Conservation (phyloP, 495 filamentous ascomycete genomes). For the Amniculicola lignicola region DNA sequence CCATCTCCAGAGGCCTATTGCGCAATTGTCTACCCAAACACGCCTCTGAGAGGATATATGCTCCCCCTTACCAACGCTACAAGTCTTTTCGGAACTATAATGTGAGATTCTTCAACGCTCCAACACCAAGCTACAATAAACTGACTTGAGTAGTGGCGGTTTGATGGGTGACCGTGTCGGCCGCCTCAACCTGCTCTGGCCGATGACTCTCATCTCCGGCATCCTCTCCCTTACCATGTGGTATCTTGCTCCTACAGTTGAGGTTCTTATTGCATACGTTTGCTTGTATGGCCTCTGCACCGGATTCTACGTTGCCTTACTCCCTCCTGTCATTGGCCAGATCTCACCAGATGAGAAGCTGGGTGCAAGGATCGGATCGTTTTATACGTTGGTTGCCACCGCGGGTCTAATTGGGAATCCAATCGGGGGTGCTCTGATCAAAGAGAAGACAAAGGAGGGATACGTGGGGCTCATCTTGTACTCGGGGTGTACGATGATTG, state of each 20-base stretch:
- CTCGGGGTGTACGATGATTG: not conserved
- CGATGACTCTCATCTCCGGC: not conserved
- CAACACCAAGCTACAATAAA: not conserved
- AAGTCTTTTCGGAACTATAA: slow-evolving; percentile 1
- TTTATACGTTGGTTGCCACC: slow-evolving; percentile 12
- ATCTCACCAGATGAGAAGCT: slow-evolving; percentile 6
- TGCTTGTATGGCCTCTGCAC: slow-evolving; percentile 10
- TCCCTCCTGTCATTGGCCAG: slow-evolving; percentile 2
- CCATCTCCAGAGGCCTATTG: slow-evolving; percentile 13
- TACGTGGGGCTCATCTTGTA: slow-evolving; percentile 7
- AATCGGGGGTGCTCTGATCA: slow-evolving; percentile 6
- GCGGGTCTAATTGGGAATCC: slow-evolving; percentile 7
- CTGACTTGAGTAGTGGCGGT: slow-evolving; percentile 7
- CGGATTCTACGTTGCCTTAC: slow-evolving; percentile 4
- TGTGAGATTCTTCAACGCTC: slow-evolving; percentile 5
- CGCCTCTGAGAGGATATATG: not conserved
- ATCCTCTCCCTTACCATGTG: slow-evolving; percentile 10
- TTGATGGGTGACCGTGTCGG: not conserved
- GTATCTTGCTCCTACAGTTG: not conserved
- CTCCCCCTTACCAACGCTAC: slow-evolving; percentile 5
- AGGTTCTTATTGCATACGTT: not conserved
- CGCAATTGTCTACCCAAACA: not conserved
- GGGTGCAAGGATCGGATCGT: slow-evolving; percentile 10
- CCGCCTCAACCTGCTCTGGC: slow-evolving; percentile 3
- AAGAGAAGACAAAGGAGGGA: not conserved